Evolutionary conservation across 768 basidiomycete genomes (phyloP), one percentile per base, ranked within the genome.

Genomic region (Amyloporia xantha): DNA sequence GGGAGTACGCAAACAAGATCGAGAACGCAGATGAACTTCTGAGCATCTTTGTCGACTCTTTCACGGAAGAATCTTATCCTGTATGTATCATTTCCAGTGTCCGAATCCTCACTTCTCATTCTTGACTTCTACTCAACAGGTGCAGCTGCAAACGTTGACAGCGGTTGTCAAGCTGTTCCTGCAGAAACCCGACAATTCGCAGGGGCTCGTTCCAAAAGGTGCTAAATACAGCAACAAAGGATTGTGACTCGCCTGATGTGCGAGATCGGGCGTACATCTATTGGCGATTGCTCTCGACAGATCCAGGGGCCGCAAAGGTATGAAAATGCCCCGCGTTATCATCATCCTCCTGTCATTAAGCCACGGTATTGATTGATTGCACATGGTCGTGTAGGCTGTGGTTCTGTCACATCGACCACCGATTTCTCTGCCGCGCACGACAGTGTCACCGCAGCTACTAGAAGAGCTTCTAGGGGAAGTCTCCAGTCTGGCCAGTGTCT

Each of bases 221-320:
- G 2, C 70, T 98, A 36, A 84, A 89, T 53, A 93, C 91, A 0
- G 96, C 96, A 0, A 99, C 96, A 2, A 97, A 93, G 62, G 92
- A 93, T 57, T 96, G 93, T 57, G 96, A 99, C 59, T 93, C 87
- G 4, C 91, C 96, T 11, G 95, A 98, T 64, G 91, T 99, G 13
- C 78, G 96, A 36, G 96, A 99, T 65, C 77, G 94, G 42, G 96
- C 96, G 1, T 99, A 98, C 62, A 95, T 98, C 35, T 98, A 98
- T 61, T 99, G 96, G 96, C 76, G 96, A 52, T 62, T 99, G 54
- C 66, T 99, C 23, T 95, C 91, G 5, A 93, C 91, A 48, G 95
- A 99, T 65, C 91, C 94, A 1, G 90, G 81, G 2, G 92, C 95
- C 15, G 95, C 96, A 0, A 99, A 97, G 77, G 93, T 90, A 53